Evolutionary conservation across 2,329 filamentous ascomycete genomes (phyloP).

Genomic region (Podosphaera fusca): DNA sequence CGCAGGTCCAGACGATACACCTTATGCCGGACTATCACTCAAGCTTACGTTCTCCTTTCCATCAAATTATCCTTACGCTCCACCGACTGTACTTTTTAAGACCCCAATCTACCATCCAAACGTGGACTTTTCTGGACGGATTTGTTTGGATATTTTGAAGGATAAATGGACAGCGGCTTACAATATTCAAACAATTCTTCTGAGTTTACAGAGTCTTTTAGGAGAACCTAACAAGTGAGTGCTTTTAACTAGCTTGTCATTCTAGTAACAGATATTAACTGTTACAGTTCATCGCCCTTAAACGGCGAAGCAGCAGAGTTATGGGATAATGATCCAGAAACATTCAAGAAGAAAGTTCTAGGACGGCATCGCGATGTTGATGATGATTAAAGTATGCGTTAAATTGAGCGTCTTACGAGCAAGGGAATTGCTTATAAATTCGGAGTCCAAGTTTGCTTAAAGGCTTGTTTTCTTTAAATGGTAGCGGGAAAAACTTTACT

Average conservation of each 20-base stretch:
- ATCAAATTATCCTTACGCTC: constrained; percentile 73
- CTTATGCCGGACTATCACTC: constrained; percentile 69
- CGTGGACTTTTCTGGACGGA: constrained; percentile 88
- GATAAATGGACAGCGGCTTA: constrained; percentile 98
- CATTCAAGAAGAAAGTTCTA: constrained; percentile 18
- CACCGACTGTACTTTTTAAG: constrained; percentile 86
- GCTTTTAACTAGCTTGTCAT: neutral
- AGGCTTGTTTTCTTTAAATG: too few species aligned
- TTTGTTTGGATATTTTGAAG: constrained; percentile 94
- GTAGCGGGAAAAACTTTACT: too few species aligned
- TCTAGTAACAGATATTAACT: constrained; percentile 6
- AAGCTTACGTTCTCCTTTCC: constrained; percentile 87
- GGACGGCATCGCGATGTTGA: constrained; percentile 40
- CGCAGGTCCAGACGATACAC: constrained; percentile 71
- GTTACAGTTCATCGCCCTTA: constrained; percentile 58
- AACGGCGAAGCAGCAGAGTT: constrained; percentile 92
- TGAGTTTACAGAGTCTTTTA: constrained; percentile 84
- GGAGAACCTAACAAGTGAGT: constrained; percentile 96
- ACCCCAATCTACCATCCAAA: constrained; percentile 99
- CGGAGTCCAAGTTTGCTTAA: too few species aligned
- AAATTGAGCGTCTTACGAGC: neutral
- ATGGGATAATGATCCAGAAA: constrained; percentile 18
- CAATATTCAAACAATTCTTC: constrained; percentile 79
- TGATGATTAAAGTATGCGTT: constrained; percentile 25
- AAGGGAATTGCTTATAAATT: too few species aligned